Percentiles rank a stretch among this genome's conserved stretches.
Evolutionary conservation across 2,329 filamentous ascomycete species (phyloP).

Genomic region (Plenodomus tracheiphilus): DNA sequence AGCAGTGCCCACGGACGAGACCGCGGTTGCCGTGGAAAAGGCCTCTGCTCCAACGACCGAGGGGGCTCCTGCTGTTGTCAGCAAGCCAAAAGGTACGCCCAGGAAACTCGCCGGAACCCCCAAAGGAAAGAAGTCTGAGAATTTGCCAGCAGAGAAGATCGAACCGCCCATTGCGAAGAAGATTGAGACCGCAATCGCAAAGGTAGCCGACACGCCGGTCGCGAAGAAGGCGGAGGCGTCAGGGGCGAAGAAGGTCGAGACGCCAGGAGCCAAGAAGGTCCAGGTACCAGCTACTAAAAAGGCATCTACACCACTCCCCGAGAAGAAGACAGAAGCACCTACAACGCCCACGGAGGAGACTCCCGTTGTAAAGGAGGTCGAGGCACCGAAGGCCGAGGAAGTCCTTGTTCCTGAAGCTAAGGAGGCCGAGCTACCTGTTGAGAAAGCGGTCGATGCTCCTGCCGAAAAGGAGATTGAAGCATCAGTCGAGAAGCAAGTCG

Average conservation of each 20-base stretch:
- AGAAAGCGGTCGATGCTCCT: background rate
- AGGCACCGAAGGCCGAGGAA: background rate
- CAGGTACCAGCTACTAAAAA: background rate
- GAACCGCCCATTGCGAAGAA: conserved; percentile 16
- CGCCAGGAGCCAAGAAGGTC: background rate
- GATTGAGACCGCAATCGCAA: background rate
- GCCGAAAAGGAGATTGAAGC: background rate
- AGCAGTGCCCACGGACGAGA: conserved; percentile 39
- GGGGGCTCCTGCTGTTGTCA: conserved; percentile 4
- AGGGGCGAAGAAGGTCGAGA: background rate
- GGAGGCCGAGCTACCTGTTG: background rate
- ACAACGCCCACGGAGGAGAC: too few species aligned
- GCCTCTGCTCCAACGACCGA: conserved; percentile 1
- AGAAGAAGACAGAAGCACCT: too few species aligned
- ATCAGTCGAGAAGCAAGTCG: background rate
- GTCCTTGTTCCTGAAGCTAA: background rate
- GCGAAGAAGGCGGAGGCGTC: background rate
- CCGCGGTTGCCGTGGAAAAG: conserved; percentile 28
- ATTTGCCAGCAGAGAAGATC: conserved; percentile 20
- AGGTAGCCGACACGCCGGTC: background rate
- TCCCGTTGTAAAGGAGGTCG: background rate
- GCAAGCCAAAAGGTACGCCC: background rate
- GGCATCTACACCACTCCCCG: background rate
- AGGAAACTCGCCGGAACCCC: conserved; percentile 6
- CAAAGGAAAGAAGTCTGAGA: conserved; percentile 8